Evolutionary conservation across 352 stramenopile species (phyloP), one percentile per base, ranked within the genome.

Genomic region (Aphanomyces cochlioides): DNA sequence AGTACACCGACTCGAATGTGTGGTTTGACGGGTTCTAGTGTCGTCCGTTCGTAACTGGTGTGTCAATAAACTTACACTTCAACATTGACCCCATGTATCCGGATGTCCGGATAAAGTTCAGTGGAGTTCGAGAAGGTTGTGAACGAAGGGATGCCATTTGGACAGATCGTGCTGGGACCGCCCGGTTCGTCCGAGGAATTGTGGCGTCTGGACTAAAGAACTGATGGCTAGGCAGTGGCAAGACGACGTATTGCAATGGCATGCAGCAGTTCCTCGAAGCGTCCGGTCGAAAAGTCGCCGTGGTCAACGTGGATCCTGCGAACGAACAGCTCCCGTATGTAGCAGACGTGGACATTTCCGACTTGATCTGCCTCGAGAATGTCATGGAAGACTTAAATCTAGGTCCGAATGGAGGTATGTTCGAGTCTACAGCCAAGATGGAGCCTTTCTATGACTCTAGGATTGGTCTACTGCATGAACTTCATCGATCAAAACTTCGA

Each of bases 391-490:
- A 99, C 79, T 78, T 99, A 39, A 81, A 94, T 45, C 84, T 99
- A 3, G 97, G 97, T 7, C 97, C 97, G 0, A 99, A 99, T 76
- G 97, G 96, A 66, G 93, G 81, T 90, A 59, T 50, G 75, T 76
- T 28, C 28, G 28, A 28, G 28, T 28, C 2, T 0, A 28, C 28
- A 28, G 28, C 28, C 28, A 28, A 28, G 28, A 28, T 28, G 28
- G 28, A 28, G 28, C 28, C 28, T 28, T 28, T 28, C 28, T 0
- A 28, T 28, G 28, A 28, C 28, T 28, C 10, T 53, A 93, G 85
- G 86, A 12, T 81, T 99, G 12, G 87, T 99, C 13, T 99, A 99
- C 76, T 99, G 98, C 77, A 99, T 99, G 95, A 96, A 99, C 78
- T 99, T 98, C 79, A 88, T 99, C 10, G 76, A 98, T 54, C 80